Conservation (phyloP, 345 rosid species). For the Excoecaria agallocha region DNA sequence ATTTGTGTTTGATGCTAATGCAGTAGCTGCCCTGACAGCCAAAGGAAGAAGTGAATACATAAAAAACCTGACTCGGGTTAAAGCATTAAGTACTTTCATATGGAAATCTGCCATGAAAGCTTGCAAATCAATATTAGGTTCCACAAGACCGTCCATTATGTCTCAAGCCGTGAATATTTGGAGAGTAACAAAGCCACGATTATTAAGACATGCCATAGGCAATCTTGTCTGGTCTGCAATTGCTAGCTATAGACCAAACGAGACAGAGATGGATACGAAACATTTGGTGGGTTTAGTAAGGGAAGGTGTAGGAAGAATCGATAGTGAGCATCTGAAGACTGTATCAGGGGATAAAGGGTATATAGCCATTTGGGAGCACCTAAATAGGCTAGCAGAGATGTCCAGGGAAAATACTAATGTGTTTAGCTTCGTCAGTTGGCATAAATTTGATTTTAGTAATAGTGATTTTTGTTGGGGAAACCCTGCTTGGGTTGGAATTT, state of each 20-base stretch:
- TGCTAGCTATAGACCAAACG: neutral
- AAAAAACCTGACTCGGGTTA: neutral
- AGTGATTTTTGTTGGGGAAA: slow-evolving; percentile 17
- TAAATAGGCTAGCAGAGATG: neutral
- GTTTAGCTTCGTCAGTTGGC: slow-evolving; percentile 12
- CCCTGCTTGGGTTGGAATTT: slow-evolving; percentile 7
- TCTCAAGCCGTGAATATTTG: slow-evolving; percentile 10
- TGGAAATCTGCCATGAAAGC: slow-evolving; percentile 14
- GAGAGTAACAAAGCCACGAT: neutral
- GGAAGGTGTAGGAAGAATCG: neutral
- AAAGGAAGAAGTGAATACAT: neutral
- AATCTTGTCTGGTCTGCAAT: slow-evolving; percentile 4
- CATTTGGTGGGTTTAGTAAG: neutral
- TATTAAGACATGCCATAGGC: slow-evolving; percentile 13
- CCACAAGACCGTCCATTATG: neutral
- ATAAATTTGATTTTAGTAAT: slow-evolving; percentile 4
- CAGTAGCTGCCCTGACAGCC: neutral
- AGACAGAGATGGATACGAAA: neutral
- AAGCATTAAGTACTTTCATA: slow-evolving; percentile 8
- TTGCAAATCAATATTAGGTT: neutral
- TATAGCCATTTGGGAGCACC: neutral
- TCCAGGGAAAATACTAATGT: neutral
- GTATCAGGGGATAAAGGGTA: neutral
- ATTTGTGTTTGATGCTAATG: slow-evolving; percentile 5
- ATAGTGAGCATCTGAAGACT: neutral